Conservation (phyloP, 2,329 filamentous ascomycete species). For the Xylaria sp. region DNA sequence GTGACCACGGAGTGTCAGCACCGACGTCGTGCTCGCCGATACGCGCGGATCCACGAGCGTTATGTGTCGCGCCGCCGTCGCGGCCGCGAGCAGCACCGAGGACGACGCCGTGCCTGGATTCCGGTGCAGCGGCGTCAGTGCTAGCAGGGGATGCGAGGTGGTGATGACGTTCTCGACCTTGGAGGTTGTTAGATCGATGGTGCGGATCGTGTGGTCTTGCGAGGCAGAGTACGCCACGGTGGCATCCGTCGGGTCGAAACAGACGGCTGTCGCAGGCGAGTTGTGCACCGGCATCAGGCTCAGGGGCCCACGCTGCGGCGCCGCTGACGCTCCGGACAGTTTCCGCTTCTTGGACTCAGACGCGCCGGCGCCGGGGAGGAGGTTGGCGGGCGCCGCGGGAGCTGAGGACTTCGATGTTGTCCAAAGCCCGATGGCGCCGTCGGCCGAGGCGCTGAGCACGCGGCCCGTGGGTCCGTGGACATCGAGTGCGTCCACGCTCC, state of each 20-base stretch:
- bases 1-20: slow-evolving; percentile 93
- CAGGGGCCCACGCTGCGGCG: slow-evolving; percentile 81
- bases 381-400: slow-evolving; percentile 75
- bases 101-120: slow-evolving; percentile 53
- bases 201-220: slow-evolving; percentile 89
- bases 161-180: slow-evolving; percentile 83
- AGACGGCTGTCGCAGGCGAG: slow-evolving; percentile 78
- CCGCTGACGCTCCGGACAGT: slow-evolving; percentile 63
- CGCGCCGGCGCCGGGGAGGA: slow-evolving; percentile 74
- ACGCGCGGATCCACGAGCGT: slow-evolving; percentile 92
- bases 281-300: slow-evolving; percentile 78
- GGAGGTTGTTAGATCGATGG: slow-evolving; percentile 88
- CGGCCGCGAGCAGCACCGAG: slow-evolving; percentile 69
- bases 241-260: slow-evolving; percentile 85
- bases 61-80: slow-evolving; percentile 86
- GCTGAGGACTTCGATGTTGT: slow-evolving; percentile 80
- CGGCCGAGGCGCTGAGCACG: slow-evolving; percentile 85
- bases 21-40: slow-evolving; percentile 78
- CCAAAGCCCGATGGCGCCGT: slow-evolving; percentile 90
- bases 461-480: slow-evolving; percentile 78
- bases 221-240: slow-evolving; percentile 93
- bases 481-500: slow-evolving; percentile 77
- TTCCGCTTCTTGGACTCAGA: slow-evolving; percentile 81
- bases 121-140: slow-evolving; percentile 77
- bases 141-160: slow-evolving; percentile 85